Evolutionary conservation across 2,329 filamentous ascomycete species (phyloP).

Genomic region (Fusarium haematococcum): DNA sequence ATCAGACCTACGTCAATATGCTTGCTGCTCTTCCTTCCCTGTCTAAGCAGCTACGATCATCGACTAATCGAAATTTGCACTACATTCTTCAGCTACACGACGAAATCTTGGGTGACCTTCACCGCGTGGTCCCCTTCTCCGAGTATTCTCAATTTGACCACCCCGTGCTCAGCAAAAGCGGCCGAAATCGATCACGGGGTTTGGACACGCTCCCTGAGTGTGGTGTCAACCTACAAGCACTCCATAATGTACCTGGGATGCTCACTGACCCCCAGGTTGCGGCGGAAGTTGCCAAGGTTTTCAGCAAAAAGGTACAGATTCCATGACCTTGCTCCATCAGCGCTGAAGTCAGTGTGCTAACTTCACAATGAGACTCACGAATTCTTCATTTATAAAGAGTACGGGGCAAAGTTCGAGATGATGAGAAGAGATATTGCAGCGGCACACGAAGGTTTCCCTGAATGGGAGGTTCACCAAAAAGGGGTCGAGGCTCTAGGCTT

Average conservation of each 20-base stretch:
- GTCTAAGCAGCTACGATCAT: conserved; percentile 73
- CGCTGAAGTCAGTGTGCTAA: neutral
- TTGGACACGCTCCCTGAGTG: conserved; percentile 60
- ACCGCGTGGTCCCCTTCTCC: conserved; percentile 76
- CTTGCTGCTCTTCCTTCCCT: conserved; percentile 76
- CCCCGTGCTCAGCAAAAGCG: conserved; percentile 9
- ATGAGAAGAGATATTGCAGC: conserved; percentile 83
- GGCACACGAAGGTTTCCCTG: conserved; percentile 74
- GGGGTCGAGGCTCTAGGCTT: conserved; percentile 87
- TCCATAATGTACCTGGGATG: conserved; percentile 63
- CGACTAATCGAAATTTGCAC: conserved; percentile 82
- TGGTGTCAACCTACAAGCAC: conserved; percentile 53
- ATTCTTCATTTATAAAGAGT: conserved; percentile 92
- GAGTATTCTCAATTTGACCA: conserved; percentile 64
- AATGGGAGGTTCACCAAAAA: conserved; percentile 84
- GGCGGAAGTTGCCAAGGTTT: conserved; percentile 71
- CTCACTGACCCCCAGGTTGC: conserved; percentile 69
- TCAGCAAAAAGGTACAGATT: conserved; percentile 65
- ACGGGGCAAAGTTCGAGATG: conserved; percentile 88
- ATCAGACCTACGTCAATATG: conserved; percentile 79
- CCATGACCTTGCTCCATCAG: neutral
- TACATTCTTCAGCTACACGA: conserved; percentile 88
- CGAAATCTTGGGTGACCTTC: conserved; percentile 80
- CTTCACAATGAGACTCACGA: conserved; percentile 72
- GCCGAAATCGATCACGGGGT: conserved; percentile 62